Percentiles rank a stretch among this genome's conserved stretches.
Evolutionary conservation across 140 eudicot genomes (phyloP).

Genomic region (Erigeron philadelphicus): DNA sequence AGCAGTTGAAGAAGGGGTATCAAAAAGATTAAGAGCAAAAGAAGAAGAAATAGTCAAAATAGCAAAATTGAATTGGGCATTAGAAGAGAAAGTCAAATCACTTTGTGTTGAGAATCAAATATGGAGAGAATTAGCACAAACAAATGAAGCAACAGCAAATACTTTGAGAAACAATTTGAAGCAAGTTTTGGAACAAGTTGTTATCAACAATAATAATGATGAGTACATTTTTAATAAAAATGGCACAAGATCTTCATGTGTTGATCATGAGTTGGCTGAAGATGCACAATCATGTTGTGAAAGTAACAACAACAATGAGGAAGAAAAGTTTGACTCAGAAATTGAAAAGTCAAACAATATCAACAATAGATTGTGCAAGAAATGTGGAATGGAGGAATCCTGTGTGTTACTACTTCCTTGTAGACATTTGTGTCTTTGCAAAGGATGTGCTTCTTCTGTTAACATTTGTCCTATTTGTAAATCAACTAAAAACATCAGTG

Average conservation of each 20-base stretch:
- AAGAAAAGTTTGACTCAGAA: neutral
- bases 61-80: slow-evolving; percentile 55
- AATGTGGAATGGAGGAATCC: slow-evolving; percentile 60
- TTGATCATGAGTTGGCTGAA: slow-evolving; percentile 29
- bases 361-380: slow-evolving; percentile 47
- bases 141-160: slow-evolving; percentile 84
- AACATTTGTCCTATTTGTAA: slow-evolving; percentile 73
- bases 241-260: neutral
- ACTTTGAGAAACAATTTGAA: slow-evolving; percentile 59
- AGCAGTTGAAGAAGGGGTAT: slow-evolving; percentile 55
- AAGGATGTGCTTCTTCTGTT: slow-evolving; percentile 56
- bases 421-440: slow-evolving; percentile 83
- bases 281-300: slow-evolving; percentile 88
- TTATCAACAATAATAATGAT: slow-evolving; percentile 27
- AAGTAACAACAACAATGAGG: slow-evolving; percentile 41
- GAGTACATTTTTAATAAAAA: neutral
- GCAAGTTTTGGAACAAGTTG: slow-evolving; percentile 60
- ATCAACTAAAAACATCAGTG: slow-evolving; percentile 57
- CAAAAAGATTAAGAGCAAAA: slow-evolving; percentile 50
- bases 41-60: slow-evolving; percentile 60
- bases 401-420: slow-evolving; percentile 78
- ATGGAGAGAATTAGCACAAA: slow-evolving; percentile 82
- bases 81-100: slow-evolving; percentile 70
- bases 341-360: slow-evolving; percentile 9
- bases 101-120: slow-evolving; percentile 63